Percentiles rank a stretch among this genome's conserved stretches.
Conservation (phyloP, 2,329 filamentous ascomycete genomes). For the Diplodia scrobiculata region DNA sequence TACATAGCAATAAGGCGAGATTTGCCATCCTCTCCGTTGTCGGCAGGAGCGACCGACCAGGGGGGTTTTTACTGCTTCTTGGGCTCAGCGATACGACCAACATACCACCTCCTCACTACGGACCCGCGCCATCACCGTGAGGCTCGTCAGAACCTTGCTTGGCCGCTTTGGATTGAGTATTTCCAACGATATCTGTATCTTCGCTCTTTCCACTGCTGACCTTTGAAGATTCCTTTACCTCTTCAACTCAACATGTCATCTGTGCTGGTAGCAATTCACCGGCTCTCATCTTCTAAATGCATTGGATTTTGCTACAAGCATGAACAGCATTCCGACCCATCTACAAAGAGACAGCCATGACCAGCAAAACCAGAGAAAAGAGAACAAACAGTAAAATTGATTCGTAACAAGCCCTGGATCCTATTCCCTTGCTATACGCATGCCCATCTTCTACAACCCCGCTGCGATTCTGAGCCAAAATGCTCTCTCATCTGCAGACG, state of each 20-base stretch:
- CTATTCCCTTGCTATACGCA: not conserved
- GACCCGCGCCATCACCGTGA: too few relatives aligned
- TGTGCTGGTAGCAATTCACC: not conserved
- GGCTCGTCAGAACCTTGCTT: too few relatives aligned
- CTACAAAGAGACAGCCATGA: not conserved
- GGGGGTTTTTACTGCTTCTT: too few relatives aligned
- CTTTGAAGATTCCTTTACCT: not conserved
- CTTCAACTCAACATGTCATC: not conserved
- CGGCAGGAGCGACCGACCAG: too few relatives aligned
- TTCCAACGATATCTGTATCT: not conserved
- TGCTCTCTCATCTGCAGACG: not conserved
- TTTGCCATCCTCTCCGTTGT: too few relatives aligned
- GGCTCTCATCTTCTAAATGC: not conserved
- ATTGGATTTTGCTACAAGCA: conserved; percentile 16
- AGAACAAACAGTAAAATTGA: not conserved
- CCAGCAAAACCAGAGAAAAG: not conserved
- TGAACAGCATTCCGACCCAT: not conserved
- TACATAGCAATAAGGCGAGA: too few relatives aligned
- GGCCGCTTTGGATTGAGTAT: too few relatives aligned
- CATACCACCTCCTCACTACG: too few relatives aligned
- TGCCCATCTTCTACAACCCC: conserved; percentile 3
- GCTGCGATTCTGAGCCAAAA: not conserved
- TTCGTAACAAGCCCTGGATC: not conserved
- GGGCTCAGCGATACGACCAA: too few relatives aligned
- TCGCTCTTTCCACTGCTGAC: not conserved